Evolutionary conservation across 441 rosid genomes (phyloP).

Genomic region (Bruguiera hainesii): DNA sequence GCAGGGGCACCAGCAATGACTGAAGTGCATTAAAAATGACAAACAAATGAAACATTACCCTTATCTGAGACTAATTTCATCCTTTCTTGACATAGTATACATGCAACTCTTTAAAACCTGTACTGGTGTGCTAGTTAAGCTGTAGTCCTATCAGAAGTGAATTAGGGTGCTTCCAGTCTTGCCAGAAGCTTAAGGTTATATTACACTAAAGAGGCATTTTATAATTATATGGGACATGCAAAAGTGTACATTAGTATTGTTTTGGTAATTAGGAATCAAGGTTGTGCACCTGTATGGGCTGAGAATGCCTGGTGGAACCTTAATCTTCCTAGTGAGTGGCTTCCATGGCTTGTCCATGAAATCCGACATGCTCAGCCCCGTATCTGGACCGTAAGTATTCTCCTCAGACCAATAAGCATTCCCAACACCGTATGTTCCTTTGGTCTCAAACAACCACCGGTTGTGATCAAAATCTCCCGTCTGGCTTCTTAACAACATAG

Average conservation of each 20-base stretch:
- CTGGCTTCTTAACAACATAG: slow-evolving; percentile 80
- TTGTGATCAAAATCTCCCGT: slow-evolving; percentile 91
- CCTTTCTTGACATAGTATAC: no score
- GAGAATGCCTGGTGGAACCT: slow-evolving; percentile 50
- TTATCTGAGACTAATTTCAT: no score
- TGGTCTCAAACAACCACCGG: slow-evolving; percentile 81
- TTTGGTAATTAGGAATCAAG: background rate
- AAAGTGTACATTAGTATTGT: background rate
- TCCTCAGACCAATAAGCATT: slow-evolving; percentile 82
- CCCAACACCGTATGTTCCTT: slow-evolving; percentile 75
- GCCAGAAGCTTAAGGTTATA: background rate
- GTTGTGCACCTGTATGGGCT: slow-evolving; percentile 75
- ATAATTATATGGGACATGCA: background rate
- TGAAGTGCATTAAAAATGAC: no score
- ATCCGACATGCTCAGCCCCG: slow-evolving; percentile 65
- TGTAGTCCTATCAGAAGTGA: no score
- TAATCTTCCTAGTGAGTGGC: slow-evolving; percentile 73
- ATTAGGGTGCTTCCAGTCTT: no score
- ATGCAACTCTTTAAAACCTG: no score
- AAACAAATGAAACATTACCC: no score
- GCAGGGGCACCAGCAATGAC: no score
- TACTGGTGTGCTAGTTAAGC: no score
- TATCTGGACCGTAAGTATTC: slow-evolving; percentile 29
- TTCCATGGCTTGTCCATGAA: slow-evolving; percentile 96
- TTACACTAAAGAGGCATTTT: background rate